phyloP scores from a whole-genome alignment of 495 filamentous ascomycete species.

The Chaetomium tenue region DNA sequence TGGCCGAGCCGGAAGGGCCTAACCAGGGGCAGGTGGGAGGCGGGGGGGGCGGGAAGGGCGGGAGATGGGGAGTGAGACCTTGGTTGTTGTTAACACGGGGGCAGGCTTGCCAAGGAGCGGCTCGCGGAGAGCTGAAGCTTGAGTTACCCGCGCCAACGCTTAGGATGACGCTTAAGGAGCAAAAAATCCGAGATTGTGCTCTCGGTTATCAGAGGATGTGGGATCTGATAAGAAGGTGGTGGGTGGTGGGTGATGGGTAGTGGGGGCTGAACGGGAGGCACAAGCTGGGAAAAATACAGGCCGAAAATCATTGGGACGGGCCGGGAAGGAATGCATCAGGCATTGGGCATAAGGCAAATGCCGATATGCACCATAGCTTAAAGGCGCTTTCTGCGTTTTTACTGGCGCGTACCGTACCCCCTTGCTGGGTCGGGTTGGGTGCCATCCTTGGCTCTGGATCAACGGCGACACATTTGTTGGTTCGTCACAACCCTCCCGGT shows the following conservation, averaged over 20 bases:
- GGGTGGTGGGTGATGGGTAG: too few species aligned
- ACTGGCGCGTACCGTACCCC: conserved; percentile 12
- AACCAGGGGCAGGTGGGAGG: conserved; percentile 23
- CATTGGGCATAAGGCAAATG: conserved; percentile 13
- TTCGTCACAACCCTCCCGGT: neutral
- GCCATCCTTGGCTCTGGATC: conserved; percentile 13
- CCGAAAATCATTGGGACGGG: neutral
- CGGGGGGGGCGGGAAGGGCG: neutral
- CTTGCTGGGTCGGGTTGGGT: neutral
- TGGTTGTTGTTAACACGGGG: neutral
- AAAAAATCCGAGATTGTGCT: neutral
- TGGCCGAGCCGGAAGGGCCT: conserved; percentile 70
- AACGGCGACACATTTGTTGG: neutral
- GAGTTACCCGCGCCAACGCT: conserved; percentile 13
- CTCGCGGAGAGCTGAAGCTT: conserved; percentile 19
- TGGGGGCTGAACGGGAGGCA: too few species aligned
- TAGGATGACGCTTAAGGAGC: neutral
- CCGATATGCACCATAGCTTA: conserved; percentile 22
- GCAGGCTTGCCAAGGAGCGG: conserved; percentile 16
- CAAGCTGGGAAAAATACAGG: neutral
- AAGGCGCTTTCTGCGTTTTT: conserved; percentile 1
- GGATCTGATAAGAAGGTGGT: conserved; percentile 12
- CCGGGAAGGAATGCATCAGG: conserved; percentile 1
- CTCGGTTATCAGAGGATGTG: neutral
- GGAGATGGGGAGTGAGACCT: neutral